Base-by-base conservation (phyloP, 495 filamentous ascomycete genomes). In the Venustampulla echinocandica region DNA sequence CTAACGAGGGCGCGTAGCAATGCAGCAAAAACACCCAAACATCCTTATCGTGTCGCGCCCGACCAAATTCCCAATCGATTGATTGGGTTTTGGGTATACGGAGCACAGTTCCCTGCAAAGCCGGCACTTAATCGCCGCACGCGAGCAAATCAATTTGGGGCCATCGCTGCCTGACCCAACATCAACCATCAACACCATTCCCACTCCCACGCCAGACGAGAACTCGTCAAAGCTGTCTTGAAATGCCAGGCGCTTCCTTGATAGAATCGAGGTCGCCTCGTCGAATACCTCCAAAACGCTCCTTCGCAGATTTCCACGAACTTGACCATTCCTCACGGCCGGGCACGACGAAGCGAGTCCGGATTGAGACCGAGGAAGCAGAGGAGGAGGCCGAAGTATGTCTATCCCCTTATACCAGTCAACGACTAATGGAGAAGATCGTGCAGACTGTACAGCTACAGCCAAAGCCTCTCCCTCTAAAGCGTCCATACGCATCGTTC, bases 401-500 rank as follows among this genome's bases (percentile, higher is more conserved):
- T 49, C 38, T 49, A 49, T 42, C 46, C 46, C 46, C 25, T 42
- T n/a, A 49, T 49, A 42, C 37, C 19, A 49, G 46, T 42, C 25
- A 42, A 49, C 23, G 37, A 42, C 46, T 42, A 49, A 49, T 49
- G 14, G 37, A 42, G 46, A 47, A 49, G 36, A 33, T 49, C 24
- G 28, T 19, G 44, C 44, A 38, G 44, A 38, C 34, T 47, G 9
- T 47, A 28, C 46, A 48, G 21, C 46, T 40, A 48, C 46, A 59
- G 52, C 55, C 58, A 56, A 38, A 59, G 50, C 59, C 59, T 36
- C 48, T 44, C 42, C 47, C 46, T 57, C 35, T 40, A 25, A 54
- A 51, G 44, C 53, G 34, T 44, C 47, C 44, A 57, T 48, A 59
- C 54, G 56, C 59, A 49, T 54, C 49, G 28, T 61, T 57, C 46